A percentile compares a stretch with the other conserved stretches of the same genome.
phyloP scores from a whole-genome alignment of 345 rosid species.

The Citrus cavaleriei region DNA sequence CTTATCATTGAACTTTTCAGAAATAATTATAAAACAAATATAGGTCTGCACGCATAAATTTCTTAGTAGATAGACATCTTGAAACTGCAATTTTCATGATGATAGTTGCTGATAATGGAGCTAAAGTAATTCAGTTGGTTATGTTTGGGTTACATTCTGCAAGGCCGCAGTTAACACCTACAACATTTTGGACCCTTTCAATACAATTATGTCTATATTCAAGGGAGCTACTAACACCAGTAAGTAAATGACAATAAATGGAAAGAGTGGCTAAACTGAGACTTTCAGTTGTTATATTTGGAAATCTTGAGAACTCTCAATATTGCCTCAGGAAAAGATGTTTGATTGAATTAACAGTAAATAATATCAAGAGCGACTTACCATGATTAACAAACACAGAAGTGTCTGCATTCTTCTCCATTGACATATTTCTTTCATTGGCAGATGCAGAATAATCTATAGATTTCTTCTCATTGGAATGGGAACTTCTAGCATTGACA shows the following conservation, averaged over 20 bases:
- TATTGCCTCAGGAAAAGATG: no score
- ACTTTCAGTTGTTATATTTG: no score
- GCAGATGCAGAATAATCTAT: no score
- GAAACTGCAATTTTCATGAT: background rate
- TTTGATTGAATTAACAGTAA: no score
- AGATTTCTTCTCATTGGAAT: no score
- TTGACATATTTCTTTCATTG: no score
- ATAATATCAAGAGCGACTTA: no score
- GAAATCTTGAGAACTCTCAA: no score
- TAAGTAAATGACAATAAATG: background rate
- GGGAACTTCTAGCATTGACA: no score
- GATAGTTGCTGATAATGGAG: background rate
- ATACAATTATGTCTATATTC: background rate
- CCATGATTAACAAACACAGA: no score
- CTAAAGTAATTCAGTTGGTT: background rate
- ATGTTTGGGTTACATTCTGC: background rate
- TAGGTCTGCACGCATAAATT: background rate
- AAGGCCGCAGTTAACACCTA: background rate
- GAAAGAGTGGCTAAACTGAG: background rate
- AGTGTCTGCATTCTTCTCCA: no score
- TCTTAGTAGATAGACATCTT: background rate
- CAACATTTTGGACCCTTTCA: background rate
- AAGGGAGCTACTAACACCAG: background rate
- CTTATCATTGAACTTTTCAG: background rate
- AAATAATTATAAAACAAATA: background rate